Percentiles rank a stretch among this genome's conserved stretches.
Conservation (phyloP, 2,329 filamentous ascomycete genomes). For the Cercospora sojina region DNA sequence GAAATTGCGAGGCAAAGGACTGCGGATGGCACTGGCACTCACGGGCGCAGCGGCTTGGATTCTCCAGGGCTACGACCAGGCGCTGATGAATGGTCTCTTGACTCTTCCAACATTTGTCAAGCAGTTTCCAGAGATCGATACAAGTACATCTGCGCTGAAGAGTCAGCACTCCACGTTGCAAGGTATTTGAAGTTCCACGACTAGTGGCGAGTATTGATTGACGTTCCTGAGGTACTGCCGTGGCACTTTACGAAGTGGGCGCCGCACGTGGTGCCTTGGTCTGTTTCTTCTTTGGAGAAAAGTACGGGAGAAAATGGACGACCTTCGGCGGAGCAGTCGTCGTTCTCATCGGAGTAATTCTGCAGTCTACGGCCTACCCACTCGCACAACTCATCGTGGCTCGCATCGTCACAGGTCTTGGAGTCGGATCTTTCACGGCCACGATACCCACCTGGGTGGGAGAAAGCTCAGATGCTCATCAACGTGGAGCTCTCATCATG, state of each 20-base stretch:
- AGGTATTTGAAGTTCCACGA: conserved; percentile 17
- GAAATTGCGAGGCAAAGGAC: conserved; percentile 19
- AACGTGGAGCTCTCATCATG: conserved; percentile 26
- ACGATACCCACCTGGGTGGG: conserved; percentile 28
- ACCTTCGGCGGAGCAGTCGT: conserved; percentile 43
- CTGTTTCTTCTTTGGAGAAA: conserved; percentile 48
- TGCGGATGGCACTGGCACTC: conserved; percentile 25
- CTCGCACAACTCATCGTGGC: conserved; percentile 53
- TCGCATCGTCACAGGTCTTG: conserved; percentile 50
- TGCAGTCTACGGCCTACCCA: conserved; percentile 41
- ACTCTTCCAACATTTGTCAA: conserved; percentile 42
- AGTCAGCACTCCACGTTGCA: conserved; percentile 28
- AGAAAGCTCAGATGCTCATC: conserved; percentile 26
- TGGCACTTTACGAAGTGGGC: conserved; percentile 33
- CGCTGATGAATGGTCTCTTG: conserved; percentile 46
- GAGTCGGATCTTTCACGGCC: conserved; percentile 40
- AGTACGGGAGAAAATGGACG: conserved; percentile 43
- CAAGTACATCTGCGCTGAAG: conserved; percentile 22
- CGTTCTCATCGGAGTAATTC: conserved; percentile 44
- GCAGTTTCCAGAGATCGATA: conserved; percentile 43
- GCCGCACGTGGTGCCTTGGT: conserved; percentile 29
- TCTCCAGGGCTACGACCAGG: conserved; percentile 35
- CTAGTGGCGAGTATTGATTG: neutral
- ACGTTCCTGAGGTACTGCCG: conserved; percentile 35
- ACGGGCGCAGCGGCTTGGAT: conserved; percentile 27